Percentiles rank a stretch among this genome's conserved stretches.
These are phyloP conservation scores for Aristolochia contorta DNA, from an alignment of 164 flowering plant genomes.

Conservation along the genomic window DNA sequence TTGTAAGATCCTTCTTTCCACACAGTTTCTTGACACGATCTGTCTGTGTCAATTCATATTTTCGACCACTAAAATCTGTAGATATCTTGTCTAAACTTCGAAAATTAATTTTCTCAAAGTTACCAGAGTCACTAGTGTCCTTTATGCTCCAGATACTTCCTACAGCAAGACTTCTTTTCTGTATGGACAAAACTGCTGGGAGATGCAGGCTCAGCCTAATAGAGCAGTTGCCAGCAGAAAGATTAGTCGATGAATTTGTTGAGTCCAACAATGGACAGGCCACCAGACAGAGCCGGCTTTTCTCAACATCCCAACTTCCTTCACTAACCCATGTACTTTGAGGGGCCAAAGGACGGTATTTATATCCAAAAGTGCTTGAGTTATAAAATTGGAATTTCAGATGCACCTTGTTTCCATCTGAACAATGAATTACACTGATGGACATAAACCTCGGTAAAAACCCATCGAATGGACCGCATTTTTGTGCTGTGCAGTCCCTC, in stretches of 20 bases:
- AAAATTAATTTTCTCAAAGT: conserved; percentile 28
- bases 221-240: conserved; percentile 48
- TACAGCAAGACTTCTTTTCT: conserved; percentile 19
- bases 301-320: conserved; percentile 47
- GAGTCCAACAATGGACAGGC: conserved; percentile 37
- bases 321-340: conserved; percentile 39
- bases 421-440: conserved; percentile 23
- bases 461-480: conserved; percentile 29
- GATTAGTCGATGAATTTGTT: conserved; percentile 16
- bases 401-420: conserved; percentile 14
- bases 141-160: conserved; percentile 52
- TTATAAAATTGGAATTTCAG: conserved; percentile 22
- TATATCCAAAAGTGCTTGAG: conserved; percentile 7
- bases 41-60: conserved; percentile 39
- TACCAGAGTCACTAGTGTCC: conserved; percentile 25
- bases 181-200: conserved; percentile 33
- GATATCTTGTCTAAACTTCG: conserved; percentile 7
- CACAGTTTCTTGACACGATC: conserved; percentile 31
- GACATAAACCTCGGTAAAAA: conserved; percentile 29
- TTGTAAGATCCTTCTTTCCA: conserved; percentile 11
- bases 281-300: conserved; percentile 21
- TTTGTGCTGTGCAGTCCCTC: conserved; percentile 18
- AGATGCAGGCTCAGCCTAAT: conserved; percentile 33
- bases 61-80: conserved; percentile 17
- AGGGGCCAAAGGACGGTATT: conserved; percentile 16